These are phyloP conservation scores for Helotiales sp. DNA, from an alignment of 2,329 filamentous ascomycete genomes.

Conservation along the genomic window DNA sequence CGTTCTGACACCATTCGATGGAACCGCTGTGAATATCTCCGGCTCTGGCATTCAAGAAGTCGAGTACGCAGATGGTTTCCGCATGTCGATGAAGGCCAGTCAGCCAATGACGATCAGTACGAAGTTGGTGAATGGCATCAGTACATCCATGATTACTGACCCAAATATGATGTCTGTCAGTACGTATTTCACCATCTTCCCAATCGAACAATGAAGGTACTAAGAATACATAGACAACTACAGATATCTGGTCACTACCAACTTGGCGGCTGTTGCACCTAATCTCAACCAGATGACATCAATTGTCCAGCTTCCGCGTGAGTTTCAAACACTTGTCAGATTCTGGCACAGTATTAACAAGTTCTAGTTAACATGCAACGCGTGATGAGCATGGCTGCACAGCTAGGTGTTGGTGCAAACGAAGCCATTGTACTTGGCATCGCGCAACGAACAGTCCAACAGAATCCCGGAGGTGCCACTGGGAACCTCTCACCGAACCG, in stretches of 20 bases:
- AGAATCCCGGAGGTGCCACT: conserved; percentile 26
- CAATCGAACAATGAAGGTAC: not conserved
- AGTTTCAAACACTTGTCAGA: not conserved
- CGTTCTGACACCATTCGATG: conserved; percentile 22
- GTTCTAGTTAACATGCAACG: conserved; percentile 24
- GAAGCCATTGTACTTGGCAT: conserved; percentile 20
- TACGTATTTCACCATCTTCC: conserved; percentile 8
- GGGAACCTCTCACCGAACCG: conserved; percentile 20
- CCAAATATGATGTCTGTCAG: conserved; percentile 18
- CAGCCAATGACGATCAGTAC: conserved; percentile 27
- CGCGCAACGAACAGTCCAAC: conserved; percentile 22
- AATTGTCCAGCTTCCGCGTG: conserved; percentile 26
- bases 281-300: conserved; percentile 27
- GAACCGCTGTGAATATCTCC: conserved; percentile 24
- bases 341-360: not conserved
- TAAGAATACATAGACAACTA: conserved; percentile 23
- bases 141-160: conserved; percentile 14
- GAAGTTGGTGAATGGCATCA: conserved; percentile 24
- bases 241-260: conserved; percentile 26
- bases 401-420: conserved; percentile 23
- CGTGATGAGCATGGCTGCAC: conserved; percentile 22
- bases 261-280: conserved; percentile 23
- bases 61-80: conserved; percentile 29
- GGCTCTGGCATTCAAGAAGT: conserved; percentile 31
- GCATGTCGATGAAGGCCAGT: conserved; percentile 26